Conservation (phyloP, 176 grass and related monocot genomes). For the Coix lacrymajobi region DNA sequence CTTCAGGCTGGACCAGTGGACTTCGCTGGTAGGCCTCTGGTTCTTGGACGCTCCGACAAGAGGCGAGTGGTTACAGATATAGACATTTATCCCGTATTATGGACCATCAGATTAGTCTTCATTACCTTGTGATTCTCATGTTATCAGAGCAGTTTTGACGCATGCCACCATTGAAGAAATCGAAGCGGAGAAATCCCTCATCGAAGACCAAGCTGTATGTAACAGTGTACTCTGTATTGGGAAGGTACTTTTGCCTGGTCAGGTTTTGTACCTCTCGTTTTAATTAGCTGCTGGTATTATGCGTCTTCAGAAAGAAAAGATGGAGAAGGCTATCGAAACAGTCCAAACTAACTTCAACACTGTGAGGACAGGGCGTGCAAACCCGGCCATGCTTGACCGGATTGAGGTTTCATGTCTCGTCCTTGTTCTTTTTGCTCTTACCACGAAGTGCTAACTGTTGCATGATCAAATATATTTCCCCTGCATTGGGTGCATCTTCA, state of each 20-base stretch:
- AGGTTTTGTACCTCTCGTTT: background rate
- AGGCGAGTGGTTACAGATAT: conserved; percentile 34
- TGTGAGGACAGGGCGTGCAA: conserved; percentile 89
- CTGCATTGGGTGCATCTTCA: background rate
- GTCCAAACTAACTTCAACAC: conserved; percentile 79
- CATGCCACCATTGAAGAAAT: conserved; percentile 99
- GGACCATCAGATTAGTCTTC: conserved; percentile 13
- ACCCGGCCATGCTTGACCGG: conserved; percentile 90
- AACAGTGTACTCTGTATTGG: background rate
- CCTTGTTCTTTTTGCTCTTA: background rate
- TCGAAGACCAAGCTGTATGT: conserved; percentile 83
- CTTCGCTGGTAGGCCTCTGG: conserved; percentile 27
- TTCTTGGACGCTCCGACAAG: conserved; percentile 22
- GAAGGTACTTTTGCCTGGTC: background rate
- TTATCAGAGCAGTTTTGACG: conserved; percentile 62
- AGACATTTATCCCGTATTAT: background rate
- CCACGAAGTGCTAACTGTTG: conserved; percentile 4
- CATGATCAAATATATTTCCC: background rate
- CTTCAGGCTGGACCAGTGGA: background rate
- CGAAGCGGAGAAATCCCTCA: conserved; percentile 76
- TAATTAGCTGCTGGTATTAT: conserved; percentile 15
- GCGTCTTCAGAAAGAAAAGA: conserved; percentile 71
- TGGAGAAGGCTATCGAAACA: conserved; percentile 87
- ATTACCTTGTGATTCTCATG: conserved; percentile 29
- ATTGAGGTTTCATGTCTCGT: conserved; percentile 59